Conservation (phyloP, 2,329 filamentous ascomycete species). For the Fusarium agapanthi region DNA sequence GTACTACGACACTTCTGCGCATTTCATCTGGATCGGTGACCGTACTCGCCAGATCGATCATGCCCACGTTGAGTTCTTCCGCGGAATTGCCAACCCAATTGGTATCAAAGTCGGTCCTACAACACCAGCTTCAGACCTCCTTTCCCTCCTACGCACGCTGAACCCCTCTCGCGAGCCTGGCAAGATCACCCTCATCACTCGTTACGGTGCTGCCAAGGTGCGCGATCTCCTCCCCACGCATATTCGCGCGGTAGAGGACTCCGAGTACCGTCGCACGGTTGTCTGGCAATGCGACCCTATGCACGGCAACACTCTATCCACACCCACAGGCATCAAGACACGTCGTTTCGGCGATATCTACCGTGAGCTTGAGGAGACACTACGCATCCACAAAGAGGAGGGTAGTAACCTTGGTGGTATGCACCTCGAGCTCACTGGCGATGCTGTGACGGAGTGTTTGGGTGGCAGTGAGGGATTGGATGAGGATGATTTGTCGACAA, state of each 20-base stretch:
- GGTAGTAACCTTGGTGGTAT: slow-evolving; percentile 91
- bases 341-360: slow-evolving; percentile 91
- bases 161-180: slow-evolving; percentile 85
- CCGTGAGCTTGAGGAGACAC: slow-evolving; percentile 82
- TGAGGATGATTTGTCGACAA: slow-evolving; percentile 87
- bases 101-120: slow-evolving; percentile 95
- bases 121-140: slow-evolving; percentile 79
- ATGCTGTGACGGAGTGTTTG: slow-evolving; percentile 95
- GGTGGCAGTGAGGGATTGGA: slow-evolving; percentile 87
- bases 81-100: slow-evolving; percentile 93
- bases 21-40: slow-evolving; percentile 99
- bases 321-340: slow-evolving; percentile 85
- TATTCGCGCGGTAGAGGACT: slow-evolving; percentile 87
- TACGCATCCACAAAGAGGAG: slow-evolving; percentile 84
- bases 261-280: slow-evolving; percentile 71
- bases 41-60: slow-evolving; percentile 92
- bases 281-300: slow-evolving; percentile 99
- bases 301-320: slow-evolving; percentile 84
- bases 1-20: slow-evolving; percentile 93
- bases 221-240: slow-evolving; percentile 79
- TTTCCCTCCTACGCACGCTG: slow-evolving; percentile 81
- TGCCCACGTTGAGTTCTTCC: slow-evolving; percentile 96
- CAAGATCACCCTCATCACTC: slow-evolving; percentile 95
- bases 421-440: slow-evolving; percentile 93
- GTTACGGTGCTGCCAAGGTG: slow-evolving; percentile 86